phyloP scores from a whole-genome alignment of 2,329 filamentous ascomycete genomes.

The Tothia fuscella region DNA sequence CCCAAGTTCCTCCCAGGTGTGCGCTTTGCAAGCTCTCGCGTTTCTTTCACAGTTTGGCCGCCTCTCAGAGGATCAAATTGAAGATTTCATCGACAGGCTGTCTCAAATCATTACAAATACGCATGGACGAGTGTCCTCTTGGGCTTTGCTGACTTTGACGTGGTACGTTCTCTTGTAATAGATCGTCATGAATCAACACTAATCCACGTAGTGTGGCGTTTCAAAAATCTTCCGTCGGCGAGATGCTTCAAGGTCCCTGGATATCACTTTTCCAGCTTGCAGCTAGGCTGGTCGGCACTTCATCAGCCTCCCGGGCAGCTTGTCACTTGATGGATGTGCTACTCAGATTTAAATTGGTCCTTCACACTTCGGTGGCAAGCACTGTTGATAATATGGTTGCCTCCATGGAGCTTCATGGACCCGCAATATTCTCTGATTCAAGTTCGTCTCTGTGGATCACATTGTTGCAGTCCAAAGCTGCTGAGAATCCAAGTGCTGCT shows the following conservation, averaged over 20 bases:
- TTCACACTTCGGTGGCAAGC: conserved; percentile 54
- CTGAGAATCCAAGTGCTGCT: conserved; percentile 55
- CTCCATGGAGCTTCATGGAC: conserved; percentile 71
- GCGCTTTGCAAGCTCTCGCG: conserved; percentile 42
- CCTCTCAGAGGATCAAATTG: conserved; percentile 39
- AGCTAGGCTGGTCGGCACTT: conserved; percentile 56
- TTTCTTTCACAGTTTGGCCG: conserved; percentile 31
- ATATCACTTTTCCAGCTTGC: conserved; percentile 64
- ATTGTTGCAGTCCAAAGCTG: conserved; percentile 53
- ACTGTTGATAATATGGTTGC: conserved; percentile 61
- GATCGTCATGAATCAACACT: conserved; percentile 7
- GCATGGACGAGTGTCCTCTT: conserved; percentile 53
- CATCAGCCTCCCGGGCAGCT: conserved; percentile 62
- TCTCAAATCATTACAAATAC: conserved; percentile 55
- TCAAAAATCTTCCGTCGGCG: conserved; percentile 29
- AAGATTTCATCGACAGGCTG: conserved; percentile 46
- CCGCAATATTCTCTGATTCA: conserved; percentile 66
- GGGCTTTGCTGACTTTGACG: conserved; percentile 74
- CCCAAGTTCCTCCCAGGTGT: conserved; percentile 28
- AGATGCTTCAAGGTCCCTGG: conserved; percentile 46
- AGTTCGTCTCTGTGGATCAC: conserved; percentile 61
- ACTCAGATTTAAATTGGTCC: conserved; percentile 52
- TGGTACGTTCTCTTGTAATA: conserved; percentile 43
- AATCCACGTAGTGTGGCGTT: conserved; percentile 34
- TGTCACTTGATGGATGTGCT: conserved; percentile 61